These are phyloP conservation scores for Aspergillus ochraceoroseus DNA, from an alignment of 2,329 filamentous ascomycete genomes.

Conservation along the genomic window DNA sequence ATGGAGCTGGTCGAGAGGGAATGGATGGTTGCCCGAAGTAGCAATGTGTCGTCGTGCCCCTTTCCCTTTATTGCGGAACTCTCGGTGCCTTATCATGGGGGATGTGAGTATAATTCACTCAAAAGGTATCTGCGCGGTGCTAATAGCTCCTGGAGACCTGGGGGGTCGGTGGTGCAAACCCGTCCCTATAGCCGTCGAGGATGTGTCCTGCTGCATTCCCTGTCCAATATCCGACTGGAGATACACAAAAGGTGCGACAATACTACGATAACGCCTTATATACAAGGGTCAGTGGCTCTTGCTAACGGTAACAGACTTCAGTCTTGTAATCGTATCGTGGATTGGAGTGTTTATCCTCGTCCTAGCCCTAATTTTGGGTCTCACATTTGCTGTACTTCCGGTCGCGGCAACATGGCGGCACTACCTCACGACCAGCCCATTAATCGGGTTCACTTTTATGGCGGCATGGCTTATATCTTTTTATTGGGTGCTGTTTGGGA, in stretches of 20 bases:
- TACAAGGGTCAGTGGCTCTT: not conserved
- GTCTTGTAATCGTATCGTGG: slow-evolving; percentile 2
- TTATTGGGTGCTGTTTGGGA: too few species aligned
- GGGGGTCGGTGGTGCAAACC: slow-evolving; percentile 1
- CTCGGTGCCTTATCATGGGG: not conserved
- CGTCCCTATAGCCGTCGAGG: too few species aligned
- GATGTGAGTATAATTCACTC: not conserved
- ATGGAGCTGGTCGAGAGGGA: too few species aligned
- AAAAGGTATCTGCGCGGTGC: not conserved
- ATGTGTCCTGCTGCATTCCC: not conserved
- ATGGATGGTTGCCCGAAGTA: too few species aligned
- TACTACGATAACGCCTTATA: not conserved
- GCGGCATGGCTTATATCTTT: too few species aligned
- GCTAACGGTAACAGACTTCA: not conserved
- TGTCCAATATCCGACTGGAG: not conserved
- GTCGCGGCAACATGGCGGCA: not conserved
- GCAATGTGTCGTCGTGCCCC: not conserved
- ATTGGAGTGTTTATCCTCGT: slow-evolving; percentile 1
- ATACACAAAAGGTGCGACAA: not conserved
- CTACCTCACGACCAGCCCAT: slow-evolving; percentile 2
- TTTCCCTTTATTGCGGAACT: slow-evolving; percentile 2
- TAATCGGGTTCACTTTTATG: slow-evolving; percentile 2
- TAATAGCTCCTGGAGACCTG: not conserved
- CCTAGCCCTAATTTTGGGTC: not conserved
- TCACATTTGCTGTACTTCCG: not conserved